phyloP scores from a whole-genome alignment of 768 basidiomycete genomes.

The Hydnomerulius pinastri region DNA sequence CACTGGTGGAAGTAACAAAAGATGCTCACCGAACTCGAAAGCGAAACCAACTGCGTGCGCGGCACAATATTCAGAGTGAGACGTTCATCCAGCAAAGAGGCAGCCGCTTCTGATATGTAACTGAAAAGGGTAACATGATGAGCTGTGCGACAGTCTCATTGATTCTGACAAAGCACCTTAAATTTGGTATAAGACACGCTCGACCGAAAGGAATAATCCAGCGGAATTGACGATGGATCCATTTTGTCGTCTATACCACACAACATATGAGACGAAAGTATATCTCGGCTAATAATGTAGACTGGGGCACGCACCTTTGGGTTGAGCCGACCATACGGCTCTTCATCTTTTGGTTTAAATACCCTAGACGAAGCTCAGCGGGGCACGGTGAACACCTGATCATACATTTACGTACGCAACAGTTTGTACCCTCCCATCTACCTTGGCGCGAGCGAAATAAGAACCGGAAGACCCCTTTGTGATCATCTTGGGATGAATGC shows the following conservation, averaged over 20 bases:
- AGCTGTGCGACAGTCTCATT: neutral
- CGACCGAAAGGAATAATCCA: constrained; percentile 92
- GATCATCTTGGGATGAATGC: constrained; percentile 90
- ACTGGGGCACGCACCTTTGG: constrained; percentile 64
- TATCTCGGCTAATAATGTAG: neutral
- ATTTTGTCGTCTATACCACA: constrained; percentile 71
- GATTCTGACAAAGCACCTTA: constrained; percentile 52
- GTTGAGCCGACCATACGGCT: constrained; percentile 86
- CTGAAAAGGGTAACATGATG: constrained; percentile 36
- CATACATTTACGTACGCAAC: constrained; percentile 60
- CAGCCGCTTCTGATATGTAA: constrained; percentile 89
- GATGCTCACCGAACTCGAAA: constrained; percentile 64
- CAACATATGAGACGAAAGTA: neutral
- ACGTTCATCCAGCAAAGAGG: constrained; percentile 77
- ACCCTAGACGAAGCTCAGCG: constrained; percentile 48
- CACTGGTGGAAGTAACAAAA: neutral
- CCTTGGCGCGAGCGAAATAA: constrained; percentile 86
- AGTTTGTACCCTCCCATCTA: constrained; percentile 74
- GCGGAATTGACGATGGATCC: constrained; percentile 85
- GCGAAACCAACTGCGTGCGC: constrained; percentile 77
- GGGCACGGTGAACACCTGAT: neutral
- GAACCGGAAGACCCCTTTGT: constrained; percentile 87
- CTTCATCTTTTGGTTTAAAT: constrained; percentile 91
- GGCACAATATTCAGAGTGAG: constrained; percentile 82
- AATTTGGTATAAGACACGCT: constrained; percentile 85